Evolutionary conservation across 768 basidiomycete species (phyloP).

Genomic region (Hypholoma fasciculare): DNA sequence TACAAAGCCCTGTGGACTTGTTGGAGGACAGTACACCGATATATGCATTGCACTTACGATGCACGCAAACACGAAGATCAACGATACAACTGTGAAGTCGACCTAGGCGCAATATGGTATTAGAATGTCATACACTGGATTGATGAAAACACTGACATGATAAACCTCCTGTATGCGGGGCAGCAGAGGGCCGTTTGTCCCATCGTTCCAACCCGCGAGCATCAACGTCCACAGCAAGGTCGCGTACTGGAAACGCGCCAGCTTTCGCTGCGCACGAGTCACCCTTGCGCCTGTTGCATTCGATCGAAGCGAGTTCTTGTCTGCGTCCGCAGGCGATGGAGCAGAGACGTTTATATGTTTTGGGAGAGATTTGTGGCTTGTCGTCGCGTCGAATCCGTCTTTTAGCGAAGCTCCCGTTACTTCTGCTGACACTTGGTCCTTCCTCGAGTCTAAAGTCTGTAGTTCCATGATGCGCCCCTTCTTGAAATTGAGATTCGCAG

Average conservation of each 20-base stretch:
- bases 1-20: constrained; percentile 37
- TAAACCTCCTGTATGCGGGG: constrained; percentile 66
- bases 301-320: background rate
- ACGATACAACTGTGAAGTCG: constrained; percentile 53
- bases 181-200: constrained; percentile 71
- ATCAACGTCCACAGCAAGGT: constrained; percentile 57
- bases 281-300: background rate
- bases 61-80: constrained; percentile 51
- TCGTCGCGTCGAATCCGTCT: too few relatives aligned
- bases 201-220: constrained; percentile 78
- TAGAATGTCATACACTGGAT: background rate
- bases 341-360: background rate
- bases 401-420: too few relatives aligned
- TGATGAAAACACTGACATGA: constrained; percentile 31
- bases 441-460: too few relatives aligned
- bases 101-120: constrained; percentile 29
- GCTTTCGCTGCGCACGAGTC: constrained; percentile 1
- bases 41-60: constrained; percentile 28
- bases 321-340: background rate
- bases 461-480: too few relatives aligned
- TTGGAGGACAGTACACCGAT: background rate
- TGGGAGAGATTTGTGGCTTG: too few relatives aligned
- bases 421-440: too few relatives aligned
- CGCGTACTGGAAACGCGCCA: constrained; percentile 45
- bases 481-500: too few relatives aligned